Evolutionary conservation across 768 basidiomycete species (phyloP).

Genomic region (Leccinum truebloodii): DNA sequence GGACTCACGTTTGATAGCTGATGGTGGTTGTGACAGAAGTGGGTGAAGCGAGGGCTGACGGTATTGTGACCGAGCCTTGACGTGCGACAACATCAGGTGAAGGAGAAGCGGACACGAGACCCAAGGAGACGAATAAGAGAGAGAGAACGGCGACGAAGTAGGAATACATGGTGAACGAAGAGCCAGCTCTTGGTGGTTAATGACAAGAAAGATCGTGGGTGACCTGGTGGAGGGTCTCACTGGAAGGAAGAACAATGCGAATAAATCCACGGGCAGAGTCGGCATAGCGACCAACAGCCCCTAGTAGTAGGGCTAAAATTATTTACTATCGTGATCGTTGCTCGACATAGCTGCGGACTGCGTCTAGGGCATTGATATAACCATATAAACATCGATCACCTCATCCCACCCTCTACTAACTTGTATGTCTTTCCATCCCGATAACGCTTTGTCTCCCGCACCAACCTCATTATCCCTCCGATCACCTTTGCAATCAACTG

Average conservation of each 20-base stretch:
- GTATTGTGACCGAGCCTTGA: slow-evolving; percentile 23
- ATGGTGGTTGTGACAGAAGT: slow-evolving; percentile 39
- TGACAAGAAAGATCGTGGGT: neutral
- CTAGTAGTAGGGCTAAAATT: neutral
- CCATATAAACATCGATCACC: slow-evolving; percentile 21
- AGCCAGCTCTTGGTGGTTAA: slow-evolving; percentile 38
- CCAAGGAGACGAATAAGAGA: slow-evolving; percentile 25
- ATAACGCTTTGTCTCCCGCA: slow-evolving; percentile 45
- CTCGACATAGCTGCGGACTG: neutral
- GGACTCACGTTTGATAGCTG: slow-evolving; percentile 43
- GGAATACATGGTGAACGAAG: slow-evolving; percentile 35
- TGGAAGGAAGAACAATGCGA: slow-evolving; percentile 10
- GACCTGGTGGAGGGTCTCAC: neutral
- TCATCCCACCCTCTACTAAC: slow-evolving; percentile 74
- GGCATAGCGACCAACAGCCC: slow-evolving; percentile 23
- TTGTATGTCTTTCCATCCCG: slow-evolving; percentile 82
- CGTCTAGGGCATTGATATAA: too few relatives aligned
- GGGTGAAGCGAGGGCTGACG: slow-evolving; percentile 31
- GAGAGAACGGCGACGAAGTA: slow-evolving; percentile 23
- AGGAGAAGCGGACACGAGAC: slow-evolving; percentile 31
- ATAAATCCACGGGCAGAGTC: slow-evolving; percentile 1
- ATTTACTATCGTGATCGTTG: neutral
- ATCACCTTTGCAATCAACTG: slow-evolving; percentile 54
- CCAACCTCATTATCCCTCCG: slow-evolving; percentile 46
- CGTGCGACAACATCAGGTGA: slow-evolving; percentile 18